Percentiles rank a stretch among this genome's conserved stretches.
phyloP scores from a whole-genome alignment of 1,139 yeast species.

The Suhomyces taliae region DNA sequence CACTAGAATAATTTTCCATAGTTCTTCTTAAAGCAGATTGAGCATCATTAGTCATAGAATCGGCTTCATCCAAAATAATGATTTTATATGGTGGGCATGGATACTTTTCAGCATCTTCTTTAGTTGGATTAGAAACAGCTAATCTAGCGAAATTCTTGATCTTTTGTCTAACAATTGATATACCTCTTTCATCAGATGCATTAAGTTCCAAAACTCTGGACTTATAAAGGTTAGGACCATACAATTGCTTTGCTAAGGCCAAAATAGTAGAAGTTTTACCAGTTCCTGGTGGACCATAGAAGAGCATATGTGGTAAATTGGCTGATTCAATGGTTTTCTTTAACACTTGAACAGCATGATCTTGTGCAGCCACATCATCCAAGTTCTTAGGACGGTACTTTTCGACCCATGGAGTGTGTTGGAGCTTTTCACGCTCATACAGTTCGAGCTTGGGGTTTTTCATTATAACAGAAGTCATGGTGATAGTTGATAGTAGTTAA shows the following conservation, averaged over 20 bases:
- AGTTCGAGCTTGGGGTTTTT: conserved; percentile 23
- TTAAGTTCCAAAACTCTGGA: conserved; percentile 85
- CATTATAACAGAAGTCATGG: conserved; percentile 19
- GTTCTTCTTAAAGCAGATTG: conserved; percentile 94
- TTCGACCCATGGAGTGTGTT: conserved; percentile 76
- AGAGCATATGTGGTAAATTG: conserved; percentile 91
- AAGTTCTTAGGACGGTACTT: conserved; percentile 81
- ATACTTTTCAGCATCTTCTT: conserved; percentile 64
- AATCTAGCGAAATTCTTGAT: conserved; percentile 90
- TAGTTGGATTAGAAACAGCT: conserved; percentile 77
- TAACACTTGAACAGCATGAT: conserved; percentile 83
- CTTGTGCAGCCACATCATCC: conserved; percentile 89
- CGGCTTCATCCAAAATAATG: conserved; percentile 90
- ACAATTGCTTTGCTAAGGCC: conserved; percentile 82
- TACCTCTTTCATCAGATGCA: conserved; percentile 97
- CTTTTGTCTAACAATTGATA: conserved; percentile 87
- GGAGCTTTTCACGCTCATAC: conserved; percentile 44
- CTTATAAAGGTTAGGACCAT: conserved; percentile 68
- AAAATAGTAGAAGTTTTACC: conserved; percentile 93
- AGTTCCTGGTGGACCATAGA: conserved; percentile 97
- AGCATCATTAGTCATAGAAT: conserved; percentile 98
- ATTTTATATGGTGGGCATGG: conserved; percentile 96
- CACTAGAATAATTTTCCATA: conserved; percentile 90
- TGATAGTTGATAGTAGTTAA: not conserved
- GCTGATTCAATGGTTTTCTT: conserved; percentile 76